Evolutionary conservation across 768 basidiomycete species (phyloP).

Genomic region (Kwoniella newhampshirensis): DNA sequence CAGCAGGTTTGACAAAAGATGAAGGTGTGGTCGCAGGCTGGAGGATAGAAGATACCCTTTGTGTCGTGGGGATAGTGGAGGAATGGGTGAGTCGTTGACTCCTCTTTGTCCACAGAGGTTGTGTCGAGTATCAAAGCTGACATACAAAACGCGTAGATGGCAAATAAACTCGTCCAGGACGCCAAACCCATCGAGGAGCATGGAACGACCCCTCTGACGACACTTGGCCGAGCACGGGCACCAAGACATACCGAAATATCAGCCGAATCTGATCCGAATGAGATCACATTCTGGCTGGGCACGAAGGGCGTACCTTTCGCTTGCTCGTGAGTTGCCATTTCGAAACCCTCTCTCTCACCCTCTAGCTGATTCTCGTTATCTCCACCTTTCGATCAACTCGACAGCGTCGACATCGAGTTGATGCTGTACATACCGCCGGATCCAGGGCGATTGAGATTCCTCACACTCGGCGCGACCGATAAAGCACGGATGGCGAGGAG

Average conservation of each 20-base stretch:
- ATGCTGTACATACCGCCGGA: slow-evolving; percentile 63
- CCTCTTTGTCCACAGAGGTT: not conserved
- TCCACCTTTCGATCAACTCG: too few species aligned
- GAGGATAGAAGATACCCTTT: slow-evolving; percentile 17
- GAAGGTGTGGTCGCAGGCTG: slow-evolving; percentile 29
- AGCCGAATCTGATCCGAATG: too few species aligned
- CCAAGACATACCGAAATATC: too few species aligned
- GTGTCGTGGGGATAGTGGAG: slow-evolving; percentile 30
- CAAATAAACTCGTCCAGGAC: too few species aligned
- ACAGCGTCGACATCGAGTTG: slow-evolving; percentile 27
- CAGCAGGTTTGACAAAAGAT: not conserved
- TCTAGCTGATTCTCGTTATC: not conserved
- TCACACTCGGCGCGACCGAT: slow-evolving; percentile 57
- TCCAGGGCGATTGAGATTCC: slow-evolving; percentile 65
- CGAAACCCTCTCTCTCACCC: not conserved
- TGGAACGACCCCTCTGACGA: too few species aligned
- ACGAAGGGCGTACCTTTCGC: not conserved
- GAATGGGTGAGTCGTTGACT: slow-evolving; percentile 17
- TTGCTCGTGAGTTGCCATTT: slow-evolving; percentile 14
- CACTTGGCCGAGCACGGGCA: not conserved
- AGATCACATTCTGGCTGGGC: slow-evolving; percentile 6
- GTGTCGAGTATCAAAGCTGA: not conserved
- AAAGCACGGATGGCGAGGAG: slow-evolving; percentile 4
- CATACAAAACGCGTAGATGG: too few species aligned
- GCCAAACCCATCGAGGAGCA: too few species aligned